phyloP scores from a whole-genome alignment of 257 asterid species.

The Solanum raphanifolium region DNA sequence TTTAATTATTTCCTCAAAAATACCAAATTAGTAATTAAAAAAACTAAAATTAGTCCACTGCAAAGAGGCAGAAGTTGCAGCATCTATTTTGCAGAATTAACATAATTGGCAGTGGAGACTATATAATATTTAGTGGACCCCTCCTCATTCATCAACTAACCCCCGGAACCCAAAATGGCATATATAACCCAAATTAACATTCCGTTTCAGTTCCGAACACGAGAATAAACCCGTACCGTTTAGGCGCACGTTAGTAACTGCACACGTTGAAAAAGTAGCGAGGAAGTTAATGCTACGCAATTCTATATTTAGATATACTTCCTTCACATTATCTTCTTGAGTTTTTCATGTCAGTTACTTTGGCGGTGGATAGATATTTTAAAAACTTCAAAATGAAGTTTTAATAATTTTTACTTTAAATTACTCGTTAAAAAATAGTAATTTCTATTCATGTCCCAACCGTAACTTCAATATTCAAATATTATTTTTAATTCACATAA shows the following conservation, averaged over 20 bases:
- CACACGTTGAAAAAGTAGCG: neutral
- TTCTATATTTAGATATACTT: neutral
- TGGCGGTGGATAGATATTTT: neutral
- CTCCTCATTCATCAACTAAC: conserved; percentile 9
- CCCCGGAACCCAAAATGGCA: conserved; percentile 34
- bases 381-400: neutral
- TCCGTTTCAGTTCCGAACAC: conserved; percentile 32
- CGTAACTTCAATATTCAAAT: neutral
- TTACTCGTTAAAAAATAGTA: neutral
- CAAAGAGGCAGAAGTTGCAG: neutral
- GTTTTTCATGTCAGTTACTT: neutral
- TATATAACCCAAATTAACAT: conserved; percentile 25
- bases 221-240: conserved; percentile 1
- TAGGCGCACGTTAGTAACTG: neutral
- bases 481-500: neutral
- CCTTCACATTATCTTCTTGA: neutral
- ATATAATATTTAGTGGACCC: conserved; percentile 17
- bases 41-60: neutral
- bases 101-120: neutral
- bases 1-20: neutral
- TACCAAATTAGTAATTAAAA: neutral
- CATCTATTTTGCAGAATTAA: neutral
- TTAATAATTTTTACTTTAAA: neutral
- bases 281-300: neutral
- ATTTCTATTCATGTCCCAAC: neutral